Evolutionary conservation across 768 basidiomycete species (phyloP).

Genomic region (Calocera cornea): DNA sequence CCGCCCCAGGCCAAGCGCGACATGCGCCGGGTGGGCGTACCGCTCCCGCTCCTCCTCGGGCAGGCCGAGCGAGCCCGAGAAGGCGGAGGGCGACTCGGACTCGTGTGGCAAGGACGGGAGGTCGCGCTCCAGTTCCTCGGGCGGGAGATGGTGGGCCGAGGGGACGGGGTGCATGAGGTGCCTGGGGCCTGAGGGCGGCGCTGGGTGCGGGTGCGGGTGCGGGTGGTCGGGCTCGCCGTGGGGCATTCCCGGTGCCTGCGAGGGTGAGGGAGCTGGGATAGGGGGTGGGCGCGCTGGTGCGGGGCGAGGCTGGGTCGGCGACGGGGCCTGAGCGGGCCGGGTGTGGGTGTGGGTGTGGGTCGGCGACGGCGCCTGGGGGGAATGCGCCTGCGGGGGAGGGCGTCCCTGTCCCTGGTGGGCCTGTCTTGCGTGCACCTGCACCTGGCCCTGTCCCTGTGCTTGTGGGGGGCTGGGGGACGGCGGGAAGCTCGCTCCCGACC

Average conservation of each 20-base stretch:
- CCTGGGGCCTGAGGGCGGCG: not conserved
- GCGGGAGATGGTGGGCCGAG: not conserved
- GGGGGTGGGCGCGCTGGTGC: not conserved
- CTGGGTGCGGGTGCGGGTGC: not conserved
- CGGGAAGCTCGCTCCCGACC: too few relatives aligned
- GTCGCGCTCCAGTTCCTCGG: not conserved
- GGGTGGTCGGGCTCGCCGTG: not conserved
- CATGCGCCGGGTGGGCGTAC: too few relatives aligned
- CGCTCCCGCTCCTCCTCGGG: too few relatives aligned
- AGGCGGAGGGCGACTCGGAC: too few relatives aligned
- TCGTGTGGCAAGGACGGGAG: not conserved
- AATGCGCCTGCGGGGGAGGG: not conserved
- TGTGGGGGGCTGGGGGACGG: too few relatives aligned
- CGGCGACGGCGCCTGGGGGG: not conserved
- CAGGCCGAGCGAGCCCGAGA: too few relatives aligned
- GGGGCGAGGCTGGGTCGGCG: not conserved
- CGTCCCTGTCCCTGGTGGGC: not conserved
- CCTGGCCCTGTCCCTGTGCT: too few relatives aligned
- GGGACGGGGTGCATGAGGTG: not conserved
- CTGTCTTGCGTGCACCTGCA: too few relatives aligned
- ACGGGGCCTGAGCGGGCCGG: not conserved
- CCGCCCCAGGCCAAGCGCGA: not conserved
- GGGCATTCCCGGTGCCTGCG: not conserved
- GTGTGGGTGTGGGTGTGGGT: not conserved
- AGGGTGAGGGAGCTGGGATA: not conserved